Evolutionary conservation across 129 eudicot genomes (phyloP), one percentile per base, ranked within the genome.

Genomic region (Ambrosia trifida): DNA sequence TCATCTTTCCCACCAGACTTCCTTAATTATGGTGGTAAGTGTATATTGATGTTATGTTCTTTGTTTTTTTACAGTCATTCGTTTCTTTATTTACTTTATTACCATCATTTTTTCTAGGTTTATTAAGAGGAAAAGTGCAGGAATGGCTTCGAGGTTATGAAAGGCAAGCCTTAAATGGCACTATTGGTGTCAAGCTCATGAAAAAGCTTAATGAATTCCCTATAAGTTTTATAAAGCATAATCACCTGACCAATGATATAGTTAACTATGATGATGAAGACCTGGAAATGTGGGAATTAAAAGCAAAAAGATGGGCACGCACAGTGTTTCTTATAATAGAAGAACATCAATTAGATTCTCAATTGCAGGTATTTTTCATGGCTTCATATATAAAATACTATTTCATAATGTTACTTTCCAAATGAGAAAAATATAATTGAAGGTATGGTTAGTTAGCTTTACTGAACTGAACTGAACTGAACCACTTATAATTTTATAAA

Each of bases 281-380:
- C 74, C 65, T 95, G 84, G 85, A 80, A 54, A 75, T 81, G 11
- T 95, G 99, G 99, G 85, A 75, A 62, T 47, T 76, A 80, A 83
- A 88, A 76, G 88, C 94, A 35, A 89, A 81, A 81, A 87, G 89
- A 81, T 95, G 99, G 99, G 84, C 88, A n/a, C 81, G 82, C 41
- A 83, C 83, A 72, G 76, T 88, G 58, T 90, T 95, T 78, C 96
- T 90, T 64, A 76, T 72, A 35, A 56, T 81, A 31, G 79, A 81
- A 56, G 87, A 78, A 69, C 81, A 81, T 61, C 85, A 85, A 47
- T 69, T 95, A 38, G 75, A 81, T 71, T 78, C 85, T 74, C 66
- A 87, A 69, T 70, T 85, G 35, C 78, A 68, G 98, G 98, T 89
- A 32, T 57, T 40, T 45, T 50, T 38, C 12, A 13, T 60, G 17